Evolutionary conservation across 768 basidiomycete genomes (phyloP), one percentile per base, ranked within the genome.

Genomic region (Tulasnella sp.): DNA sequence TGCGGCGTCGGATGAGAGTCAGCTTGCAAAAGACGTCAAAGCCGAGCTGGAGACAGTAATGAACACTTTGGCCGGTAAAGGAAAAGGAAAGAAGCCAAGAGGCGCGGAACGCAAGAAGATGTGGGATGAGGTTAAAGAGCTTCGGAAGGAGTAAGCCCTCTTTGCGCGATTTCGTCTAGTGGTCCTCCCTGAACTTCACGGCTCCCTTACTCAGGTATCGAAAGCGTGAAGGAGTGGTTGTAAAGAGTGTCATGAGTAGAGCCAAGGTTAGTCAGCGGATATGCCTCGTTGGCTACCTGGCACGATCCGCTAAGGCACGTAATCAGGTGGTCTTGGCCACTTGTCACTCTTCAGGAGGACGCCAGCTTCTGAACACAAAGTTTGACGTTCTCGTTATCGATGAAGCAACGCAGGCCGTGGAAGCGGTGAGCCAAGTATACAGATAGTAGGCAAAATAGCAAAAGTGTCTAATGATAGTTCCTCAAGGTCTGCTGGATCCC

Each of bases 321-420:
- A 31, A 24, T n/a, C 46, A 94, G 93, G 89, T 99, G 58, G 94
- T 99, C 0, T 86, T 99, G 16, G 93, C 96, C 1, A 99, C 98
- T 3, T 99, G 97, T 83, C 97, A 99, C 87, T 94, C 96, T 18
- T 91, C 97, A 7, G 98, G 97, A 0, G 93, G 94, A 4, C 87
- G 93, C 31, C 95, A 97, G 82, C 86, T 99, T 9, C 89, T 90
- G 64, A 91, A 93, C 81, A 89, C 92, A 79, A 86, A 89, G 1
- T 99, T 99, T 84, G 98, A 99, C 84, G 93, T 97, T 0, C 91
- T 96, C 16, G 93, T 99, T 72, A 97, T 99, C 78, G 98, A 99
- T 83, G 98, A 99, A 86, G 98, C 98, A 0, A 98, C 98, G 0
- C 98, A 99, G 85, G 97, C 97, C 4, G 84, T 98, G 20, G 97